Evolutionary conservation across 1,284 basidiomycete species (phyloP).

Genomic region (Rhodotorula sp.): DNA sequence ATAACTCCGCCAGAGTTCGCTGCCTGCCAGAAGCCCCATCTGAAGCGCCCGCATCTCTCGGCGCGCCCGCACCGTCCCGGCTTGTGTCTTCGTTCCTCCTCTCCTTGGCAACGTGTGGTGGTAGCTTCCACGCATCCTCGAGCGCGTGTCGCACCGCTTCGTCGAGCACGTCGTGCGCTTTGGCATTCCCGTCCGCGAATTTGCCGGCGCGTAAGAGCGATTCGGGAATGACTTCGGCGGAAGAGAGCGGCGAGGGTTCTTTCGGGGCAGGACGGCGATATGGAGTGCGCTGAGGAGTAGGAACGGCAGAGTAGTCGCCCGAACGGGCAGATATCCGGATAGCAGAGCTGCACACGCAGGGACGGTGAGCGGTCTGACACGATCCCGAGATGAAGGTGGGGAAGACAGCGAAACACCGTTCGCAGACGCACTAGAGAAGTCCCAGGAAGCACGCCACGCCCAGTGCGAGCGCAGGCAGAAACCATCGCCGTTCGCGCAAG

Average conservation of each 20-base stretch:
- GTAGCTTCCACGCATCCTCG: constrained; percentile 27
- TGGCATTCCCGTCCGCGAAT: not conserved
- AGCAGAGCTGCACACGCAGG: constrained; percentile 13
- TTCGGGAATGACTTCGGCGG: not conserved
- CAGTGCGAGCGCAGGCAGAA: not conserved
- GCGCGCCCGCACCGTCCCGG: not conserved
- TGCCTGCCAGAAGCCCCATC: not conserved
- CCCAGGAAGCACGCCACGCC: not conserved
- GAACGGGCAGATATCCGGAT: constrained; percentile 21
- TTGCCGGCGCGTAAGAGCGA: not conserved
- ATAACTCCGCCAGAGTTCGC: constrained; percentile 27
- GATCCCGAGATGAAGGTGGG: no score
- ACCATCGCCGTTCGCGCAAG: not conserved
- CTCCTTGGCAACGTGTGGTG: not conserved
- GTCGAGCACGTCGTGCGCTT: constrained; percentile 7
- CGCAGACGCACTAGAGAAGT: constrained; percentile 23
- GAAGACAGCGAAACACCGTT: no score
- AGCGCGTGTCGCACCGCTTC: constrained; percentile 25
- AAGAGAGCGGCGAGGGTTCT: not conserved
- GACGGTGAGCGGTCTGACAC: not conserved
- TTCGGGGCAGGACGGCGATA: not conserved
- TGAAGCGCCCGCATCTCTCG: not conserved
- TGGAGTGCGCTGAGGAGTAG: no score
- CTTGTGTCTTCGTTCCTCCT: not conserved
- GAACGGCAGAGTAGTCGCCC: constrained; percentile 2